Base-by-base conservation (phyloP, 139 green algal genomes). In the Chlorella ohadii region DNA sequence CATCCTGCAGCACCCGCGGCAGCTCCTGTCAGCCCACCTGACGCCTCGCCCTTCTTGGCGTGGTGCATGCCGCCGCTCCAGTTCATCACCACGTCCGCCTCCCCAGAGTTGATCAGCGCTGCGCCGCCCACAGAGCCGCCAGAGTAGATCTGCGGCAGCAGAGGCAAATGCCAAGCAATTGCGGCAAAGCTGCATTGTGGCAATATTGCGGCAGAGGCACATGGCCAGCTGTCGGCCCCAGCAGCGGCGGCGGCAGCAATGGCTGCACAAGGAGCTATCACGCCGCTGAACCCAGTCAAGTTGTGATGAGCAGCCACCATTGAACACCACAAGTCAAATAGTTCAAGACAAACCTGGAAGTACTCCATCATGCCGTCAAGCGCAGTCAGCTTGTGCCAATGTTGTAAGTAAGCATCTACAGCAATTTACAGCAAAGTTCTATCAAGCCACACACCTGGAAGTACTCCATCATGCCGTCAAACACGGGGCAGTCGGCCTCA, bases 351-450 rank as follows among this genome's bases (percentile, higher is more conserved):
- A 81, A 92, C 86, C 88, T 94, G 90, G 84, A 95, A 99, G 89
- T 98, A 99, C 72, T 99, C 91, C 84, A 97, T 99, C 82, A 99
- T 91, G 61, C 97, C 97, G 87, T 99, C 97, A 86, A 99, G 99
- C 13, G 99, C 97, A 0, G 97, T 97, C 89, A 97, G 88, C 12
- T 6, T 16, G 44, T 55, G 44, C 44, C 44, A 16, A 11, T 11
- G 44, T 6, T 55, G 6, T 11, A 64, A 20, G n/a, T n/a, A 9
- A 28, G 19, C 63, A 68, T 20, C 63, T 25, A 11, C 63, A 34
- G 44, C 68, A 55, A n/a, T n/a, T n/a, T n/a, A 19, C 68, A 55
- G 20, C 38, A 13, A 25, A 25, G 57, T 13, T 64, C 28, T 41
- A n/a, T 16, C 44, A 19, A 57, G 9, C n/a, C n/a, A n/a, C 77